phyloP scores from a whole-genome alignment of 73 alveolate genomes.

The Tetrahymena thermophila region DNA sequence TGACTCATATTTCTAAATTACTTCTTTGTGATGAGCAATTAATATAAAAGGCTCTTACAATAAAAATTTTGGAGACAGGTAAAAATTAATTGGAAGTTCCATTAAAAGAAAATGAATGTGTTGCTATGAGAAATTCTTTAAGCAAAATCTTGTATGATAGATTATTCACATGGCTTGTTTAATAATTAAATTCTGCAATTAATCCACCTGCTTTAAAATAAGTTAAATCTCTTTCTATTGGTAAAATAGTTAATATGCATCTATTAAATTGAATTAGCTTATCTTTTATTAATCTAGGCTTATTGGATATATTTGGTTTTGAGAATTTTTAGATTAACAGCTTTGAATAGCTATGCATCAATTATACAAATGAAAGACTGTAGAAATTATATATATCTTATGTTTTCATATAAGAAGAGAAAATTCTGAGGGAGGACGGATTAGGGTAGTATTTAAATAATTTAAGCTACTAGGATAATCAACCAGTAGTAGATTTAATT shows the following conservation, averaged over 20 bases:
- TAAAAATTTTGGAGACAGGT: slow-evolving; percentile 11
- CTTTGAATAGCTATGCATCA: slow-evolving; percentile 90
- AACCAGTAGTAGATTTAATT: slow-evolving; percentile 42
- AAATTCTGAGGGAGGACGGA: slow-evolving; percentile 57
- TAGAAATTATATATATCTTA: slow-evolving; percentile 87
- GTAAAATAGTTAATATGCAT: neutral
- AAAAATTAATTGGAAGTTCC: slow-evolving; percentile 44
- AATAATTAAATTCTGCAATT: slow-evolving; percentile 36
- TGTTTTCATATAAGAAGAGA: slow-evolving; percentile 78
- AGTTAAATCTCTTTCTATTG: neutral
- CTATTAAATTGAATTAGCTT: neutral
- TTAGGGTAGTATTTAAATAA: slow-evolving; percentile 30
- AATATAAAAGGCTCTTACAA: slow-evolving; percentile 45
- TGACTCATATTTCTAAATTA: neutral
- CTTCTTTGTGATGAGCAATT: slow-evolving; percentile 16
- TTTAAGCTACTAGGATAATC: slow-evolving; percentile 10
- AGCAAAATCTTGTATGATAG: slow-evolving; percentile 89
- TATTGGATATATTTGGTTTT: slow-evolving; percentile 94
- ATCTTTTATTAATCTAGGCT: slow-evolving; percentile 51
- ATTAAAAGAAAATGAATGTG: slow-evolving; percentile 43
- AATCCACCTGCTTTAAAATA: slow-evolving; percentile 23
- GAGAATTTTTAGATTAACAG: slow-evolving; percentile 89
- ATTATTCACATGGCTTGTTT: slow-evolving; percentile 82
- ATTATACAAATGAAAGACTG: slow-evolving; percentile 91
- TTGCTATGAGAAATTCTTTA: slow-evolving; percentile 72